Conservation (phyloP, 2,329 filamentous ascomycete genomes). For the Botrytis pseudocinerea region DNA sequence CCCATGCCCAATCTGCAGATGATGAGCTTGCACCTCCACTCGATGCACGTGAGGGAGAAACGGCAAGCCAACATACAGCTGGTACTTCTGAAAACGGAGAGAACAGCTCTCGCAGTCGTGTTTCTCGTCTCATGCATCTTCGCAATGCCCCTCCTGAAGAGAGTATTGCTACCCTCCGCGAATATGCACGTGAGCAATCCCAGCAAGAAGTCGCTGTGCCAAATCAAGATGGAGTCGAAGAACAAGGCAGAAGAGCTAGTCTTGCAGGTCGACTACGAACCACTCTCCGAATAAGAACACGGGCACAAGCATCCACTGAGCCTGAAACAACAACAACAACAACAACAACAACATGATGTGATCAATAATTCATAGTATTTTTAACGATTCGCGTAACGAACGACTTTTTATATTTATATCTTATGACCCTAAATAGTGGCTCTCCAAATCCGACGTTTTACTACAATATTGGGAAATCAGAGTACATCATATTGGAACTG, state of each 20-base stretch:
- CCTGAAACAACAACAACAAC: background rate
- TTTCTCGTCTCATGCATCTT: conserved; percentile 55
- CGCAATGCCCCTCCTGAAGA: conserved; percentile 61
- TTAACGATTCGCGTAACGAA: background rate
- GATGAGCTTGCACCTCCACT: conserved; percentile 38
- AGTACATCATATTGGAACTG: background rate
- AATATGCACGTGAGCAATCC: conserved; percentile 46
- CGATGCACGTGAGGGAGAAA: conserved; percentile 29
- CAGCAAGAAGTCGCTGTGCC: conserved; percentile 26
- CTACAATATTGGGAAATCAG: background rate
- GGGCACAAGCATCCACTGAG: conserved; percentile 27
- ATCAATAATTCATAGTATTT: background rate
- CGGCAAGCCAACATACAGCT: conserved; percentile 41
- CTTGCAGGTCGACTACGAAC: conserved; percentile 37
- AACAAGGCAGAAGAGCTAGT: conserved; percentile 34
- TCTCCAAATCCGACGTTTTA: background rate
- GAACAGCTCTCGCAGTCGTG: conserved; percentile 46
- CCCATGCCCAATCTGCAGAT: conserved; percentile 30
- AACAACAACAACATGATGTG: background rate
- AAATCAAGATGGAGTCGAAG: conserved; percentile 29
- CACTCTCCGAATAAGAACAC: conserved; percentile 36
- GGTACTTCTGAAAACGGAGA: conserved; percentile 40
- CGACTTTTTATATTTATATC: background rate
- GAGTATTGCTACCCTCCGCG: conserved; percentile 60
- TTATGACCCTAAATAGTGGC: background rate